Conservation (phyloP, 2,329 filamentous ascomycete genomes). For the Trichophyton benhamiae region DNA sequence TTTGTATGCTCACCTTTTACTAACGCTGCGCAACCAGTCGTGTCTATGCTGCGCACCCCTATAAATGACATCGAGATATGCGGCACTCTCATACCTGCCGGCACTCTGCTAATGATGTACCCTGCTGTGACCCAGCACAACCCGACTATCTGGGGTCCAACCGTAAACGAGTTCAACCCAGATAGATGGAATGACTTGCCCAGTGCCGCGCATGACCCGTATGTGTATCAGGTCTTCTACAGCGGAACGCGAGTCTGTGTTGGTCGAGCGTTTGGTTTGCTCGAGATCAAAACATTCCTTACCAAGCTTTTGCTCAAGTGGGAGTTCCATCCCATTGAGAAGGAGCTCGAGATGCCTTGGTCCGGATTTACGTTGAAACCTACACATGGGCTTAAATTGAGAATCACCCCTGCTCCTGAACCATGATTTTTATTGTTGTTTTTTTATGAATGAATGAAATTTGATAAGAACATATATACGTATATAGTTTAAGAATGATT, state of each 20-base stretch:
- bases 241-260: constrained; percentile 3
- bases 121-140: constrained; percentile 3
- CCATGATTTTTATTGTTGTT: not conserved
- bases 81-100: not conserved
- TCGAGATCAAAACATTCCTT: constrained; percentile 5
- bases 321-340: constrained; percentile 1
- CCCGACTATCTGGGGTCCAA: not conserved
- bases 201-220: not conserved
- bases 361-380: constrained; percentile 4
- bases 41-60: not conserved
- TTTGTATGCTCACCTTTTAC: not conserved
- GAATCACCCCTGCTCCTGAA: not conserved
- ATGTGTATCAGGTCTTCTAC: constrained; percentile 5
- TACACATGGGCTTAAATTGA: not conserved
- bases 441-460: not conserved
- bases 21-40: not conserved
- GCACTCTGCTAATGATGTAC: constrained; percentile 1
- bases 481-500: not conserved
- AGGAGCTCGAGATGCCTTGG: not conserved
- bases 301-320: not conserved
- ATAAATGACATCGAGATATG: constrained; percentile 1
- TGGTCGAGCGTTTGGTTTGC: constrained; percentile 2
- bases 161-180: constrained; percentile 3
- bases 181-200: constrained; percentile 3
- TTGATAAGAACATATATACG: not conserved